Evolutionary conservation across 139 green algal genomes (phyloP), one percentile per base, ranked within the genome.

Genomic region (Chlamydomonas sphaeroides): DNA sequence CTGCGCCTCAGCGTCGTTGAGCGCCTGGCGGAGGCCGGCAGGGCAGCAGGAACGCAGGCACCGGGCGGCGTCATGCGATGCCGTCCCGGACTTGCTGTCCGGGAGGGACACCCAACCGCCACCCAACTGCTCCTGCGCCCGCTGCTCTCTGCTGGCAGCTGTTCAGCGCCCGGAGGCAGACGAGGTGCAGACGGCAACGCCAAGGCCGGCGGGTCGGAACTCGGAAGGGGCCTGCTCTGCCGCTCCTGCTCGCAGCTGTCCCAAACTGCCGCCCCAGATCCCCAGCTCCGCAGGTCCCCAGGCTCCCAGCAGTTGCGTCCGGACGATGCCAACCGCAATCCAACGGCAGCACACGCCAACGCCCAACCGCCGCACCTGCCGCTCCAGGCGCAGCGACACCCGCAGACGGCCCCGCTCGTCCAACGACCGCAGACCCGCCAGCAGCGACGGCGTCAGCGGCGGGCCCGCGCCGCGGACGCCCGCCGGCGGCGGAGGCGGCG

Each of bases 1-100:
- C 63, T 84, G 35, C 70, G 70, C 56, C 77, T 90, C 79, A 6
- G 85, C 62, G 68, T 90, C 86, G 36, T 76, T 88, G 28, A 90
- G 51, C 26, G 35, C 33, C 69, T 79, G 69, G 5, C n/a, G n/a
- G 35, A 25, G 38, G 14, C 62, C 6, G n/a, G n/a, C n/a, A n/a
- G n/a, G n/a, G n/a, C n/a, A 36, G 26, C 23, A 35, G 65, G 65
- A 17, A 14, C 21, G 30, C 18, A 56, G 4, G 66, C 38, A 28
- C 38, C n/a, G n/a, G n/a, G n/a, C n/a, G n/a, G n/a, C n/a, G n/a
- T n/a, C n/a, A n/a, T n/a, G n/a, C 5, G 68, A n/a, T n/a, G n/a
- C n/a, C n/a, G n/a, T n/a, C n/a, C n/a, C n/a, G n/a, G n/a, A n/a
- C n/a, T n/a, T n/a, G n/a, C n/a, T n/a, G n/a, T n/a, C n/a, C n/a